phyloP scores from a whole-genome alignment of 208 protist species.

The Wallacemonas sp. region DNA sequence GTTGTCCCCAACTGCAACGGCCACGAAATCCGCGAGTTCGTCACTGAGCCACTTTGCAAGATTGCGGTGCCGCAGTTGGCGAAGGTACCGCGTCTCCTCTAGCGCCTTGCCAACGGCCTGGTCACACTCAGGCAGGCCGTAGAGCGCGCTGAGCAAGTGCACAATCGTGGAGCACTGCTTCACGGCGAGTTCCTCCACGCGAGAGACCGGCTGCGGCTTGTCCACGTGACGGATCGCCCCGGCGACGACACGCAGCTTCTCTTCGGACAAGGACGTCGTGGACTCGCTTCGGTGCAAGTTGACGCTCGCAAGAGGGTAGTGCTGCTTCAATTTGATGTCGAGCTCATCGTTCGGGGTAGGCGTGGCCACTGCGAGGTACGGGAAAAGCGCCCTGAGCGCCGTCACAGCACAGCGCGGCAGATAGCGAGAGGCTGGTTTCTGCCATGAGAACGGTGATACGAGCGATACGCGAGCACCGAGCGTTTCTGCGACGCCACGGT shows the following conservation, averaged over 20 bases:
- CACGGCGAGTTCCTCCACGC: conserved; percentile 46
- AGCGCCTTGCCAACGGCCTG: conserved; percentile 54
- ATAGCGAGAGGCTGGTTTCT: conserved; percentile 36
- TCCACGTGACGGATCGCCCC: conserved; percentile 19
- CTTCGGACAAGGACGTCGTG: conserved; percentile 61
- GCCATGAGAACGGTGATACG: conserved; percentile 59
- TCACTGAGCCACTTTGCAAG: conserved; percentile 70
- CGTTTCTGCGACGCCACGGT: conserved; percentile 50
- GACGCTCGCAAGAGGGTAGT: conserved; percentile 20
- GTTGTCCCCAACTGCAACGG: conserved; percentile 12
- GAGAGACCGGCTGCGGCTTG: conserved; percentile 21
- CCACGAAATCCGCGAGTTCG: conserved; percentile 52
- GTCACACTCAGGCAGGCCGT: conserved; percentile 77
- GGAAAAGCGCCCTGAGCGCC: conserved; percentile 26
- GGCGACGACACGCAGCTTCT: conserved; percentile 55
- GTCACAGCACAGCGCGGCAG: conserved; percentile 60
- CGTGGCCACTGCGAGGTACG: conserved; percentile 12
- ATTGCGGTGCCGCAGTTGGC: conserved; percentile 75
- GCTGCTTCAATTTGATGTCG: conserved; percentile 9
- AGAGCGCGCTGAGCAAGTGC: conserved; percentile 76
- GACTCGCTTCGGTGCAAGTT: conserved; percentile 38
- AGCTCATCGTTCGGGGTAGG: conserved; percentile 7
- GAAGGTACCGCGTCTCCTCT: conserved; percentile 72
- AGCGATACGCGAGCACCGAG: conserved; percentile 38
- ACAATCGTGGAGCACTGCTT: conserved; percentile 64